These are phyloP conservation scores for Talaromyces ruber DNA, from an alignment of 495 filamentous ascomycete species.

Conservation along the genomic window DNA sequence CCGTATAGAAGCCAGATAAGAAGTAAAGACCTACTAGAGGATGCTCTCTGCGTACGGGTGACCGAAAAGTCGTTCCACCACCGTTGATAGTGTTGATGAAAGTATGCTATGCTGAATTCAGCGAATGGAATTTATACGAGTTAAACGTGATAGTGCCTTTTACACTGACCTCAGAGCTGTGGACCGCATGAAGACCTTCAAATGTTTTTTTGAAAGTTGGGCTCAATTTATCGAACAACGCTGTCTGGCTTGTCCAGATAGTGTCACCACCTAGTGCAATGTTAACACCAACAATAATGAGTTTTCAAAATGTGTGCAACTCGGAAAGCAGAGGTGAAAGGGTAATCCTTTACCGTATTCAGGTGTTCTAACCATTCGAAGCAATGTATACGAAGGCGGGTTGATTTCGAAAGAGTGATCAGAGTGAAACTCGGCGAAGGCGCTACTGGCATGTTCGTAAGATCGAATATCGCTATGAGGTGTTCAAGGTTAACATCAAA, in stretches of 20 bases:
- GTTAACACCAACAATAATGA: background rate
- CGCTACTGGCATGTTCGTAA: constrained; percentile 9
- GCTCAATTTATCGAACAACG: constrained; percentile 35
- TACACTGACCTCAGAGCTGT: constrained; percentile 25
- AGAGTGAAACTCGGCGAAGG: constrained; percentile 16
- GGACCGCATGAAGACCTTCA: constrained; percentile 40
- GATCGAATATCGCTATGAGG: constrained; percentile 14
- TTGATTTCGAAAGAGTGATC: constrained; percentile 23
- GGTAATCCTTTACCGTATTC: constrained; percentile 10
- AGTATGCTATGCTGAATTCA: constrained; percentile 8
- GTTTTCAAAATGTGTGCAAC: too few species aligned
- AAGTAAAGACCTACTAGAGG: background rate
- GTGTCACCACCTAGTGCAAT: constrained; percentile 16
- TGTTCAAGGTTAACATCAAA: constrained; percentile 4
- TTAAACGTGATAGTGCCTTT: constrained; percentile 12
- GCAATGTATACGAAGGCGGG: constrained; percentile 21
- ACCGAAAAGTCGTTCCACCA: constrained; percentile 6
- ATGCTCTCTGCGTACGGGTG: constrained; percentile 7
- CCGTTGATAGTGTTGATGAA: constrained; percentile 10
- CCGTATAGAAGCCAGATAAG: background rate
- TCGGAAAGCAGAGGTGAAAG: background rate
- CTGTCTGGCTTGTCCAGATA: constrained; percentile 18
- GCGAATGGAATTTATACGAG: constrained; percentile 2
- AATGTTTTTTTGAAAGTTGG: constrained; percentile 36
- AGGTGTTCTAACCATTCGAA: constrained; percentile 18